phyloP scores from a whole-genome alignment of 495 filamentous ascomycete species.

The Hypoxylon cercidicola region DNA sequence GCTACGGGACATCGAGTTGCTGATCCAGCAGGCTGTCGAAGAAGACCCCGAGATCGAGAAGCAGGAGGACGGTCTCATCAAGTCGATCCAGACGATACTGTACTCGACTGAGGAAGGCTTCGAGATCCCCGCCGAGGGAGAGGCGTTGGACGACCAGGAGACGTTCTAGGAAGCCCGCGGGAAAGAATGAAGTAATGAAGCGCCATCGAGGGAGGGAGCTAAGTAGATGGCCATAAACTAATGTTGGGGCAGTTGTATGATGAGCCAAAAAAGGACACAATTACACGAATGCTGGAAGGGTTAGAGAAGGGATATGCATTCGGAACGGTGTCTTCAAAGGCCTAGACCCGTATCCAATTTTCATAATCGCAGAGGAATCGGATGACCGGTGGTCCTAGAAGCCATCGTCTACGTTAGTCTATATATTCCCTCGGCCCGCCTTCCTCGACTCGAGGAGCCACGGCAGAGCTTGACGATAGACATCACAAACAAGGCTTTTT shows the following conservation, averaged over 20 bases:
- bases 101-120: conserved; percentile 97
- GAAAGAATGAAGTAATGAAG: conserved; percentile 31
- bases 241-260: conserved; percentile 35
- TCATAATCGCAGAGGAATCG: conserved; percentile 13
- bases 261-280: conserved; percentile 27
- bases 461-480: conserved; percentile 34
- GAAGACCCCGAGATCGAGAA: conserved; percentile 90
- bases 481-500: conserved; percentile 25
- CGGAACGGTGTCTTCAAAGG: conserved; percentile 12
- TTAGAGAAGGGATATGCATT: conserved; percentile 12
- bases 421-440: conserved; percentile 19
- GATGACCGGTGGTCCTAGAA: conserved; percentile 11
- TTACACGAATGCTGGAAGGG: conserved; percentile 14
- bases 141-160: conserved; percentile 75
- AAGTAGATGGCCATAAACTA: conserved; percentile 28
- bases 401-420: conserved; percentile 21
- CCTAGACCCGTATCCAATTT: conserved; percentile 18
- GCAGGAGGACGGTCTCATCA: conserved; percentile 88
- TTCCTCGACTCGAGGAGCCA: background rate
- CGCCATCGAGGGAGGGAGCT: conserved; percentile 5
- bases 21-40: conserved; percentile 92
- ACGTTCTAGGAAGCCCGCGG: conserved; percentile 66
- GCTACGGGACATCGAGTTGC: conserved; percentile 91
- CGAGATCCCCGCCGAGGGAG: conserved; percentile 79
- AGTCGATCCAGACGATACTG: conserved; percentile 93